Evolutionary conservation across 2,329 filamentous ascomycete species (phyloP).

Genomic region (Triangularia setosa): DNA sequence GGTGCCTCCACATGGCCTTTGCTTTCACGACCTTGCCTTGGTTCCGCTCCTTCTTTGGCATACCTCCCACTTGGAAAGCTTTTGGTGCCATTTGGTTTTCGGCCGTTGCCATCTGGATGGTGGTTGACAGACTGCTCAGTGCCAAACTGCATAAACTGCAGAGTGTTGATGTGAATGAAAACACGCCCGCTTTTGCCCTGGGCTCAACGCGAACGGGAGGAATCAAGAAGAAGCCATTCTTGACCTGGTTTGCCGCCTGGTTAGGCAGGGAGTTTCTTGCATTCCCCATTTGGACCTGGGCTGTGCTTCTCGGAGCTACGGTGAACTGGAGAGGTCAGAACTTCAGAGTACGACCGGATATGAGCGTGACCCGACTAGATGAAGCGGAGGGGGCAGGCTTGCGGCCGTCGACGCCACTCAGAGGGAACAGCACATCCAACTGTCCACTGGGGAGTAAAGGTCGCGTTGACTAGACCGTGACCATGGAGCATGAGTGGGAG

Average conservation of each 20-base stretch:
- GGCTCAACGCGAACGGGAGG: conserved; percentile 37
- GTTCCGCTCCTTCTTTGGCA: conserved; percentile 48
- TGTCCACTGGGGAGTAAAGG: conserved; percentile 23
- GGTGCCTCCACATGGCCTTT: conserved; percentile 75
- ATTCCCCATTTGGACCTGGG: conserved; percentile 85
- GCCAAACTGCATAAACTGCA: conserved; percentile 67
- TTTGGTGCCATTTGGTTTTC: conserved; percentile 63
- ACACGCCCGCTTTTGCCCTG: conserved; percentile 72
- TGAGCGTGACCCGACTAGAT: conserved; percentile 59
- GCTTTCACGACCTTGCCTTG: conserved; percentile 70
- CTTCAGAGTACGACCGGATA: conserved; percentile 80
- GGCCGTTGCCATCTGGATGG: conserved; percentile 67
- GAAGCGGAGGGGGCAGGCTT: neutral
- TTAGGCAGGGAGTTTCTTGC: conserved; percentile 77
- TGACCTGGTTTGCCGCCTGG: conserved; percentile 78
- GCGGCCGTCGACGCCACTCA: neutral
- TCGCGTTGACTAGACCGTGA: conserved; percentile 24
- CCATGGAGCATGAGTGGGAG: conserved; percentile 1
- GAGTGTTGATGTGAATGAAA: conserved; percentile 64
- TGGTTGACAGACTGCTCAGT: conserved; percentile 71
- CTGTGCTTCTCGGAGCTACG: conserved; percentile 80
- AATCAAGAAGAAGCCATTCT: conserved; percentile 52
- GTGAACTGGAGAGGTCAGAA: conserved; percentile 82
- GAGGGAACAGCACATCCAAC: neutral
- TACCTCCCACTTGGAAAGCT: conserved; percentile 63